Conservation (phyloP, 140 eudicot species). For the Artemisia princeps region DNA sequence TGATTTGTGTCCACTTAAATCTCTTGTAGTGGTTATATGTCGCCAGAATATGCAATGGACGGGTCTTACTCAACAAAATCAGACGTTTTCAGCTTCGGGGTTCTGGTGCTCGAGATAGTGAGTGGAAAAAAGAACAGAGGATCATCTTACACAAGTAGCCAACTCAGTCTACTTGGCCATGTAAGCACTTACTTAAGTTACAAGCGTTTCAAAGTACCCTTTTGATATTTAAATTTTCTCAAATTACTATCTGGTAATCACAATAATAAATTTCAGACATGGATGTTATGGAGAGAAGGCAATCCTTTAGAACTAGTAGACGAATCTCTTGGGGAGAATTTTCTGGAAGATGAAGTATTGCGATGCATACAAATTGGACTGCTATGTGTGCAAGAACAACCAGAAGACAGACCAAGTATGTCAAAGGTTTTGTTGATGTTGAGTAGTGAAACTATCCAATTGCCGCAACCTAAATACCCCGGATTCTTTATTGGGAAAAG, state of each 20-base stretch:
- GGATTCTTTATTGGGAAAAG: constrained; percentile 30
- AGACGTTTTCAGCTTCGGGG: constrained; percentile 60
- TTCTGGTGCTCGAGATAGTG: constrained; percentile 48
- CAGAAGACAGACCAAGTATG: constrained; percentile 37
- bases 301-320: constrained; percentile 40
- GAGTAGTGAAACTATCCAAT: constrained; percentile 21
- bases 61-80: constrained; percentile 58
- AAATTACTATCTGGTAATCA: neutral
- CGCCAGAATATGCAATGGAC: constrained; percentile 65
- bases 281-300: constrained; percentile 49
- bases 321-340: constrained; percentile 13
- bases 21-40: constrained; percentile 53
- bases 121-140: constrained; percentile 50
- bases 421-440: constrained; percentile 35
- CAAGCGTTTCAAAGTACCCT: neutral
- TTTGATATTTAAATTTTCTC: neutral
- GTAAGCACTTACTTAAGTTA: constrained; percentile 29
- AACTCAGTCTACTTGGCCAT: constrained; percentile 47
- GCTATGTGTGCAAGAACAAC: constrained; percentile 40
- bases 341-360: constrained; percentile 23
- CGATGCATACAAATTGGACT: constrained; percentile 51
- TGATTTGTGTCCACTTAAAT: neutral
- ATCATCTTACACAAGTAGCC: constrained; percentile 27
- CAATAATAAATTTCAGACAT: constrained; percentile 30
- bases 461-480: constrained; percentile 35